Evolutionary conservation across 23 red algal species (phyloP), one percentile per base, ranked within the genome.

Genomic region (Gracilaria vermiculophylla): DNA sequence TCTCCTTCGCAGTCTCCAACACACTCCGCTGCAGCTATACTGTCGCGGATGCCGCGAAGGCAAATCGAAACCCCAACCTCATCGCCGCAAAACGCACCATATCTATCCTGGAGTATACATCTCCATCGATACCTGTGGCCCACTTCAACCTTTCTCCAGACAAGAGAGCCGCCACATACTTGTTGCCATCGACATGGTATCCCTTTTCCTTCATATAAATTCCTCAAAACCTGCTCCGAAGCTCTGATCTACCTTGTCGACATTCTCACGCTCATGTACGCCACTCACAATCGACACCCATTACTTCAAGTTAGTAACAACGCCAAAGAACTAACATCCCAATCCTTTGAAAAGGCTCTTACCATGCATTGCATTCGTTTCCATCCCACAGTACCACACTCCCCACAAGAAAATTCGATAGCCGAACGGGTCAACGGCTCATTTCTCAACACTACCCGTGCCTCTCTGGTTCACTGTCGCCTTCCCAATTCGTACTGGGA

Each of bases 1-100:
- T 69, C 79, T 83, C 31, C 28, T 58, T 2, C 7, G 3, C 20
- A 13, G 1, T 83, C 24, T 3, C 28, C 1, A 24, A 5, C 28
- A 64, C 39, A 24, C 57, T n/a, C 60, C 12, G 12, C 56, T 37
- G n/a, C 24, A 35, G 1, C 1, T 67, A 3, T 31, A 25, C 28
- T 83, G 79, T 8, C 1, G 21, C 24, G 56, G 58, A 35, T 83
- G 61, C 58, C 36, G 42, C 39, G 58, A 66, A 51, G 79, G 79
- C 13, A 67, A 66, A 62, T 19, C 79, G 5, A 11, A 66, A 62
- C 54, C 57, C 24, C 79, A 19, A 16, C 79, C 60, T 19, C 43
- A 67, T 25, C 56, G 76, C 4, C 49, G 25, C 7, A 57, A n/a
- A 34, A 58, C 49, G 0, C 47, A 79, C 32, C 2, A 37, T 50